A percentile compares a stretch with the other conserved stretches of the same genome.
Conservation (phyloP, 768 basidiomycete genomes). For the Psilocybe subaeruginosa region DNA sequence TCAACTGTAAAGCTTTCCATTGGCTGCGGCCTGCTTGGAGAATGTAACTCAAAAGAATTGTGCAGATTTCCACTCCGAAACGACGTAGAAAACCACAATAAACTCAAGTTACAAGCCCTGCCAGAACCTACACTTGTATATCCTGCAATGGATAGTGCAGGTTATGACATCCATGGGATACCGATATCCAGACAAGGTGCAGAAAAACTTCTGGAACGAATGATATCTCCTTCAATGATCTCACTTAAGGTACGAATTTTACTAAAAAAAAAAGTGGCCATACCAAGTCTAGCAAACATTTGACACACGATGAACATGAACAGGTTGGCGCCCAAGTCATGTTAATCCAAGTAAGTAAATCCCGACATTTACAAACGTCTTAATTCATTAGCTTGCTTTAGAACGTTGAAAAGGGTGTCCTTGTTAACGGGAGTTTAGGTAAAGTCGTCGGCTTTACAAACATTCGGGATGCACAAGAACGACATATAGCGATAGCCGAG, state of each 20-base stretch:
- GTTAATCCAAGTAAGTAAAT: constrained; percentile 56
- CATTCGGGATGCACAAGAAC: constrained; percentile 44
- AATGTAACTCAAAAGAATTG: neutral
- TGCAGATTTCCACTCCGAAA: constrained; percentile 74
- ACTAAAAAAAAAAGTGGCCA: neutral
- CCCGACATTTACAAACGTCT: neutral
- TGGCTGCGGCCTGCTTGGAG: neutral
- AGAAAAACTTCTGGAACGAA: constrained; percentile 41
- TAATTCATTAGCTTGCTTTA: constrained; percentile 23
- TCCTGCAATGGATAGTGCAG: constrained; percentile 46
- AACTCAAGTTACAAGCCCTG: constrained; percentile 56
- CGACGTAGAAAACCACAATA: constrained; percentile 80
- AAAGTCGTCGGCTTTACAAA: constrained; percentile 53
- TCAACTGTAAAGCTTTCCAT: constrained; percentile 60
- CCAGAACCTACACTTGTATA: constrained; percentile 35
- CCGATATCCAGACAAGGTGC: constrained; percentile 33
- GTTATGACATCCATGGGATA: constrained; percentile 38
- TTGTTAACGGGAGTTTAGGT: constrained; percentile 74
- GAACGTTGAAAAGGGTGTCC: constrained; percentile 62
- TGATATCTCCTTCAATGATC: constrained; percentile 51
- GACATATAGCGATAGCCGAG: constrained; percentile 37
- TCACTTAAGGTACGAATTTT: constrained; percentile 45
- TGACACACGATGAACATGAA: neutral
- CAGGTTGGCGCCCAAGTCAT: constrained; percentile 83
- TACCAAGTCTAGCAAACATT: neutral